Percentiles rank a stretch among this genome's conserved stretches.
These are phyloP conservation scores for Sugiyamaella valdiviana DNA, from an alignment of 805 yeast genomes.

Conservation along the genomic window DNA sequence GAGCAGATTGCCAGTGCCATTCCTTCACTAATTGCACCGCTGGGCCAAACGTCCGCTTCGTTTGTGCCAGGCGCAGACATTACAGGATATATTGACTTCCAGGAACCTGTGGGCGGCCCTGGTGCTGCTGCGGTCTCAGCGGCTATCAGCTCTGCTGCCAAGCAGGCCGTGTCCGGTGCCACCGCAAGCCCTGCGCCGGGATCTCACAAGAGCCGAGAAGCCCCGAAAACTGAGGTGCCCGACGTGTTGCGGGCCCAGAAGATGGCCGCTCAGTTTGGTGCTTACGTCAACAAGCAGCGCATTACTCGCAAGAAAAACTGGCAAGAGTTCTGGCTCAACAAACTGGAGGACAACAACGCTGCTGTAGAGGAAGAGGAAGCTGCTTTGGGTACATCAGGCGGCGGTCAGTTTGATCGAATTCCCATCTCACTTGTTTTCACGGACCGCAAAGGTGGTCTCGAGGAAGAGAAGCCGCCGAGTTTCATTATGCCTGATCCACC, in stretches of 20 bases:
- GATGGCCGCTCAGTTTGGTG: conserved; percentile 23
- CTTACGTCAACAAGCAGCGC: conserved; percentile 27
- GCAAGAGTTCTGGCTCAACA: conserved; percentile 30
- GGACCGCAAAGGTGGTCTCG: conserved; percentile 15
- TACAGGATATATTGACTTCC: conserved; percentile 24
- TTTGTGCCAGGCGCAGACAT: conserved; percentile 26
- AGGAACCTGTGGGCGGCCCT: conserved; percentile 13
- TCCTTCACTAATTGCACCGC: background rate
- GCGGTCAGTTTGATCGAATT: conserved; percentile 3
- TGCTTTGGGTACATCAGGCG: conserved; percentile 28
- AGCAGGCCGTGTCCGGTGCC: background rate
- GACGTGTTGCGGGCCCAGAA: conserved; percentile 17
- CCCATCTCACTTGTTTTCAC: conserved; percentile 1
- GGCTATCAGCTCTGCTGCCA: background rate
- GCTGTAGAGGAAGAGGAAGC: conserved; percentile 37
- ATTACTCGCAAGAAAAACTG: conserved; percentile 26
- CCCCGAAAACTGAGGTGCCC: background rate
- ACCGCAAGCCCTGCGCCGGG: background rate
- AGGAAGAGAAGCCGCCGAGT: conserved; percentile 11
- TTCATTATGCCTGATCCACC: conserved; percentile 21
- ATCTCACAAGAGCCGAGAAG: background rate
- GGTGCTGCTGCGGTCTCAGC: background rate
- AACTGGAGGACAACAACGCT: conserved; percentile 8
- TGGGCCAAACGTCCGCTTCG: conserved; percentile 4
- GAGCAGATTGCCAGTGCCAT: conserved; percentile 2